These are phyloP conservation scores for Skeletonema costatum DNA, from an alignment of 108 stramenopile genomes.

Conservation along the genomic window DNA sequence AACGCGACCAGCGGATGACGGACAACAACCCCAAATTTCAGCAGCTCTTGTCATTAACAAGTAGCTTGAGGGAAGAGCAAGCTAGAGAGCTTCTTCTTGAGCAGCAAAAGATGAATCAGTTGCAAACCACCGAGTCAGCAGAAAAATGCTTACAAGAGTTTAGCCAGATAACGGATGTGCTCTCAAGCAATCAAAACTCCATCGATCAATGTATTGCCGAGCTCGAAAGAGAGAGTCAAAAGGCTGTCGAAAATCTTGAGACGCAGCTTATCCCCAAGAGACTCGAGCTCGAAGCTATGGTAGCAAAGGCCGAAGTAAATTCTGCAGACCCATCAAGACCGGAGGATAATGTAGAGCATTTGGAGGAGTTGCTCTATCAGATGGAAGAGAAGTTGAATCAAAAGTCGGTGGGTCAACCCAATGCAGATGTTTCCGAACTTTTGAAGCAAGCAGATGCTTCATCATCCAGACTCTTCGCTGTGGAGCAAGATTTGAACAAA, in stretches of 20 bases:
- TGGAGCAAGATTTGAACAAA: too few relatives aligned
- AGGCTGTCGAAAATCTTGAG: background rate
- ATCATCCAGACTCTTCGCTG: too few relatives aligned
- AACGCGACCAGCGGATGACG: slow-evolving; percentile 15
- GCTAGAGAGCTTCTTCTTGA: slow-evolving; percentile 66
- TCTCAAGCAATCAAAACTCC: background rate
- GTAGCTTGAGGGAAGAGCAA: slow-evolving; percentile 65
- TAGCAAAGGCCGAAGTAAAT: background rate
- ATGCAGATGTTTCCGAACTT: too few relatives aligned
- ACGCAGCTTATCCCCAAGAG: background rate
- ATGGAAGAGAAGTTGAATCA: too few relatives aligned
- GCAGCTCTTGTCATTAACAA: slow-evolving; percentile 31
- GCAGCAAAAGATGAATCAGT: slow-evolving; percentile 39
- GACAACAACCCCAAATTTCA: slow-evolving; percentile 12
- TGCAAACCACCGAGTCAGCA: background rate
- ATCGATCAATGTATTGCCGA: background rate
- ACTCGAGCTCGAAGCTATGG: background rate
- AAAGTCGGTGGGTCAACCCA: too few relatives aligned
- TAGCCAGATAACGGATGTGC: background rate
- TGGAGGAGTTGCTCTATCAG: too few relatives aligned
- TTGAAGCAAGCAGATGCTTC: too few relatives aligned
- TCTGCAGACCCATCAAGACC: too few relatives aligned
- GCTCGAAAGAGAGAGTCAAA: slow-evolving; percentile 5
- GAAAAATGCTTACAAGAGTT: slow-evolving; percentile 10
- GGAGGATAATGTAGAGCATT: too few relatives aligned